Percentiles rank a stretch among this genome's conserved stretches.
phyloP scores from a whole-genome alignment of 768 basidiomycete species.

The Xerocomellus amylosporus region DNA sequence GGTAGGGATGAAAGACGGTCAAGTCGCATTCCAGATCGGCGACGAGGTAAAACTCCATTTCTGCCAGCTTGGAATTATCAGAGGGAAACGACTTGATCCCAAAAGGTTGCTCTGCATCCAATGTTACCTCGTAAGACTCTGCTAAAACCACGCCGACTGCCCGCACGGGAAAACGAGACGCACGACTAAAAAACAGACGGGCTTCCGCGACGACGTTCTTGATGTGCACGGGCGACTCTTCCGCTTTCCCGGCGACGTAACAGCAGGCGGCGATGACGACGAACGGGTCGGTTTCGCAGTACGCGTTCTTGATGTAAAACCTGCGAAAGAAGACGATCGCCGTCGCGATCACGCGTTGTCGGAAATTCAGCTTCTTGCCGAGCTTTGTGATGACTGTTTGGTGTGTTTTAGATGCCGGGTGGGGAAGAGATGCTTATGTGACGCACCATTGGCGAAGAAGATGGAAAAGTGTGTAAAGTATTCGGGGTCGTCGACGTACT shows the following conservation, averaged over 20 bases:
- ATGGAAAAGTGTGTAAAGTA: constrained; percentile 78
- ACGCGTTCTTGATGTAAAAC: constrained; percentile 96
- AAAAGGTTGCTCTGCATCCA: constrained; percentile 65
- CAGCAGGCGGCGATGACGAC: constrained; percentile 90
- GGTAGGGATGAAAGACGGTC: constrained; percentile 92
- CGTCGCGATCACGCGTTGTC: constrained; percentile 91
- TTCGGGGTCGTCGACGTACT: constrained; percentile 77
- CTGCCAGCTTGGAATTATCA: constrained; percentile 89
- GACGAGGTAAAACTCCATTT: constrained; percentile 99
- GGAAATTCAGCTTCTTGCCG: constrained; percentile 75
- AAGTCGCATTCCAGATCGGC: constrained; percentile 96
- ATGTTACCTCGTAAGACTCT: neutral
- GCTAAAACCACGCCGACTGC: neutral
- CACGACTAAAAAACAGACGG: constrained; percentile 69
- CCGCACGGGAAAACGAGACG: constrained; percentile 23
- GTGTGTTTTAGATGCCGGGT: neutral
- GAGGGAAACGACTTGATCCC: constrained; percentile 77
- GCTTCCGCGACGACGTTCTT: constrained; percentile 89
- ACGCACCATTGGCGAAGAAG: constrained; percentile 81
- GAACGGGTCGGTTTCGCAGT: constrained; percentile 95
- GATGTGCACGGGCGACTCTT: constrained; percentile 93
- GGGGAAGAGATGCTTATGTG: neutral
- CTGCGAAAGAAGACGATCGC: constrained; percentile 93
- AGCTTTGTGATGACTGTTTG: constrained; percentile 79
- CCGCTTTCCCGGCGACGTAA: constrained; percentile 96